phyloP scores from a whole-genome alignment of 768 basidiomycete genomes.

The Antrodiella citrinella region DNA sequence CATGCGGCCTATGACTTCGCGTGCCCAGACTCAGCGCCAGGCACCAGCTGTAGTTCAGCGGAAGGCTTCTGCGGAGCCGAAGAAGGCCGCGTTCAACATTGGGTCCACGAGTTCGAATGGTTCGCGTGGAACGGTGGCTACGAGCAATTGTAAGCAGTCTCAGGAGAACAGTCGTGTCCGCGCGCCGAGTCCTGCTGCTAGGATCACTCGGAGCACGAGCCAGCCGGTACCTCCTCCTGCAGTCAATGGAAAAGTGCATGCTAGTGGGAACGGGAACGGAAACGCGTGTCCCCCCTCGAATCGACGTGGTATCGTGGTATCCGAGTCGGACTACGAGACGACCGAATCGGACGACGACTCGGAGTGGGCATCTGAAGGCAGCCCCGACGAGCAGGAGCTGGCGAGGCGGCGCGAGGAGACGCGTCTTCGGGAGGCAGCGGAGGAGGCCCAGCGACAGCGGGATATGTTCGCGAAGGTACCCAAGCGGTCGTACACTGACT shows the following conservation, averaged over 20 bases:
- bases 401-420: slow-evolving; percentile 19
- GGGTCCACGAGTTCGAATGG: slow-evolving; percentile 54
- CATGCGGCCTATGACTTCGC: slow-evolving; percentile 19
- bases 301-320: slow-evolving; percentile 37
- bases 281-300: slow-evolving; percentile 2
- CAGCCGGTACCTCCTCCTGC: not conserved
- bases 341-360: slow-evolving; percentile 46
- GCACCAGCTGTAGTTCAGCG: slow-evolving; percentile 15
- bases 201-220: not conserved
- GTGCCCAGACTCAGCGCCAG: slow-evolving; percentile 22
- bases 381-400: slow-evolving; percentile 17
- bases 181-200: not conserved
- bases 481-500: slow-evolving; percentile 52
- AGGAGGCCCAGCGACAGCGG: slow-evolving; percentile 54
- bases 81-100: slow-evolving; percentile 41
- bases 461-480: slow-evolving; percentile 73
- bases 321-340: slow-evolving; percentile 43
- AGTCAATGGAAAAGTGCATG: not conserved
- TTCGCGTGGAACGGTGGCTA: slow-evolving; percentile 8
- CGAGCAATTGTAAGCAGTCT: not conserved
- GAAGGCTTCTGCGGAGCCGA: slow-evolving; percentile 13
- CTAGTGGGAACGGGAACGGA: not conserved
- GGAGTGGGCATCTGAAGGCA: slow-evolving; percentile 54
- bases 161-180: slow-evolving; percentile 6
- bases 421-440: slow-evolving; percentile 43